Conservation (phyloP, 176 grass and related monocot genomes). For the Musa beccarii region DNA sequence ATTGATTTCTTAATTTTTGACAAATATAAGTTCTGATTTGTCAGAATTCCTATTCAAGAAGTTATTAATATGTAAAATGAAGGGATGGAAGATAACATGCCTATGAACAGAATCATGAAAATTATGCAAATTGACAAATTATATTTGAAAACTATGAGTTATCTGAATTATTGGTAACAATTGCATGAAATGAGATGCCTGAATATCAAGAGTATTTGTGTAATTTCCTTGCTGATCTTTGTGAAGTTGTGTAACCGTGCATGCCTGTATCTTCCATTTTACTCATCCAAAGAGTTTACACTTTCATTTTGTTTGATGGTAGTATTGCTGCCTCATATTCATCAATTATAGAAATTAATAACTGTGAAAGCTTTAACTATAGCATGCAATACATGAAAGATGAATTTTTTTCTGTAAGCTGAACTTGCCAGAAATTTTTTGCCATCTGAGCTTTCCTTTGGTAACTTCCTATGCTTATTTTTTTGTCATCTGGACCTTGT, state of each 20-base stretch:
- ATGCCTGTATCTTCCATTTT: not conserved
- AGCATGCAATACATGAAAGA: not conserved
- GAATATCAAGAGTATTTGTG: not conserved
- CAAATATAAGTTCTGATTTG: not conserved
- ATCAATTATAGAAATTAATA: not conserved
- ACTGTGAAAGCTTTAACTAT: too few species aligned
- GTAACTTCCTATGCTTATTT: not conserved
- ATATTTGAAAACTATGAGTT: too few species aligned
- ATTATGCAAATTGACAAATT: too few species aligned
- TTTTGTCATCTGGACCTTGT: not conserved
- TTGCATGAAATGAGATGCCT: too few species aligned
- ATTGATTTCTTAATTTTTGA: slow-evolving; percentile 17
- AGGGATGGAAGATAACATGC: too few species aligned
- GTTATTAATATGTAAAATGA: not conserved
- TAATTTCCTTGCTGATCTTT: not conserved
- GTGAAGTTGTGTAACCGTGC: not conserved
- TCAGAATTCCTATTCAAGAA: not conserved
- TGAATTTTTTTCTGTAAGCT: not conserved
- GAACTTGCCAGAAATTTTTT: not conserved
- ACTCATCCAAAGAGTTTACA: not conserved
- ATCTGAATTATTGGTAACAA: too few species aligned
- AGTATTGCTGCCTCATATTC: not conserved
- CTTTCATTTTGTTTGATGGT: not conserved
- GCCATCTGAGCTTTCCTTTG: not conserved
- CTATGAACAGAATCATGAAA: too few species aligned